A percentile compares a stretch with the other conserved stretches of the same genome.
Evolutionary conservation across 225 moss, liverwort and hornwort genomes (phyloP).

Genomic region (Neckera pumila): DNA sequence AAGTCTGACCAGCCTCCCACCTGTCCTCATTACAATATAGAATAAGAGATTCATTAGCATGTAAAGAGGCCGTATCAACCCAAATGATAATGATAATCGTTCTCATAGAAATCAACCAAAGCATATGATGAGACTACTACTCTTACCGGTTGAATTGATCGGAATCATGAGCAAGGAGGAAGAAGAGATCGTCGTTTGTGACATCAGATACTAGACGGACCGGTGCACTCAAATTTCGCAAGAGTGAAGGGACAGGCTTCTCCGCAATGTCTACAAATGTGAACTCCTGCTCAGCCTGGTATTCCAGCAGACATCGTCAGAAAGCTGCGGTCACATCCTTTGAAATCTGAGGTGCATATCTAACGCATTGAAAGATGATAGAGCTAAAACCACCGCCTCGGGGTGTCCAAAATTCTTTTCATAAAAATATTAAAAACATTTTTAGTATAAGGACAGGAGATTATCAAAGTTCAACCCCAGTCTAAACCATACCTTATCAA

Average conservation of each 20-base stretch:
- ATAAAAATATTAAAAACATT: neutral
- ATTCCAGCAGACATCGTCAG: neutral
- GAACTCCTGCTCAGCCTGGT: slow-evolving; percentile 79
- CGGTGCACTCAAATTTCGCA: slow-evolving; percentile 93
- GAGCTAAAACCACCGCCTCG: neutral
- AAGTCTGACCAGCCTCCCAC: slow-evolving; percentile 93
- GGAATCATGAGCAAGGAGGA: slow-evolving; percentile 86
- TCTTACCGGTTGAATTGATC: slow-evolving; percentile 79
- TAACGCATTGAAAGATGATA: neutral
- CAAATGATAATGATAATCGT: neutral
- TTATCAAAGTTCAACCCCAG: neutral
- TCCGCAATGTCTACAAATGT: slow-evolving; percentile 54
- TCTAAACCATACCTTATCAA: slow-evolving; percentile 45
- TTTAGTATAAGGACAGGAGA: neutral
- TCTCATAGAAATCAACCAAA: neutral
- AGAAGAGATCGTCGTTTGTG: slow-evolving; percentile 70
- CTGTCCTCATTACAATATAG: slow-evolving; percentile 15
- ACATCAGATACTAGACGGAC: slow-evolving; percentile 77
- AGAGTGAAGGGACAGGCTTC: slow-evolving; percentile 74
- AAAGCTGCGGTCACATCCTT: neutral
- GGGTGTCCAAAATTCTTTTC: neutral
- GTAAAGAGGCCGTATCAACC: neutral
- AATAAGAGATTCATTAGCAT: neutral
- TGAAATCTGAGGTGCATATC: neutral
- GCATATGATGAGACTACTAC: neutral